These are phyloP conservation scores for Clathrus columnatus DNA, from an alignment of 768 basidiomycete genomes.

Conservation along the genomic window DNA sequence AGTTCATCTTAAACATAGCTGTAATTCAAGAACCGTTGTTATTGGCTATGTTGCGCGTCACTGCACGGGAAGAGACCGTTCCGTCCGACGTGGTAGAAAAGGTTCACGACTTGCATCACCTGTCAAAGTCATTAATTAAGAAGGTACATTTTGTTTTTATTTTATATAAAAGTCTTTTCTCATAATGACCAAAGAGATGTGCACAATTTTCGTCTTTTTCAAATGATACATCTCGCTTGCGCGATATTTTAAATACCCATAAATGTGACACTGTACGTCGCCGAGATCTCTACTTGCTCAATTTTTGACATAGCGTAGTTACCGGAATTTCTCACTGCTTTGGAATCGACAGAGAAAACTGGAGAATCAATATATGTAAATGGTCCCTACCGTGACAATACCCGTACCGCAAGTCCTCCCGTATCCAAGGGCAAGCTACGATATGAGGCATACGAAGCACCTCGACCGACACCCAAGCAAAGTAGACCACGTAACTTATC, in stretches of 20 bases:
- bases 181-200: constrained; percentile 44
- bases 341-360: constrained; percentile 28
- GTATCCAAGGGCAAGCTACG: constrained; percentile 43
- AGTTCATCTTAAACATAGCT: constrained; percentile 29
- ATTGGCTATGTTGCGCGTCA: constrained; percentile 60
- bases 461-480: constrained; percentile 41
- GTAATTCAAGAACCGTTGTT: constrained; percentile 67
- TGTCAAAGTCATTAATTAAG: constrained; percentile 23
- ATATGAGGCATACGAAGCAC: constrained; percentile 64
- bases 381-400: constrained; percentile 12
- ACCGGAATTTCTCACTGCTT: constrained; percentile 55
- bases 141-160: constrained; percentile 6
- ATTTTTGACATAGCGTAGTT: constrained; percentile 35
- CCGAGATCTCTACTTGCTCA: constrained; percentile 1
- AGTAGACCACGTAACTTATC: constrained; percentile 27
- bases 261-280: constrained; percentile 47
- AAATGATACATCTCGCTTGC: constrained; percentile 35
- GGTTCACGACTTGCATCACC: constrained; percentile 36
- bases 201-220: constrained; percentile 52
- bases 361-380: constrained; percentile 4
- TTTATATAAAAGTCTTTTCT: not conserved
- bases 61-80: constrained; percentile 48
- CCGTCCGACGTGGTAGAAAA: constrained; percentile 34
- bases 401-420: constrained; percentile 18
- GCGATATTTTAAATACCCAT: constrained; percentile 38